These are phyloP conservation scores for Magnaporthiopsis rhizophila DNA, from an alignment of 2,329 filamentous ascomycete species.

Conservation along the genomic window DNA sequence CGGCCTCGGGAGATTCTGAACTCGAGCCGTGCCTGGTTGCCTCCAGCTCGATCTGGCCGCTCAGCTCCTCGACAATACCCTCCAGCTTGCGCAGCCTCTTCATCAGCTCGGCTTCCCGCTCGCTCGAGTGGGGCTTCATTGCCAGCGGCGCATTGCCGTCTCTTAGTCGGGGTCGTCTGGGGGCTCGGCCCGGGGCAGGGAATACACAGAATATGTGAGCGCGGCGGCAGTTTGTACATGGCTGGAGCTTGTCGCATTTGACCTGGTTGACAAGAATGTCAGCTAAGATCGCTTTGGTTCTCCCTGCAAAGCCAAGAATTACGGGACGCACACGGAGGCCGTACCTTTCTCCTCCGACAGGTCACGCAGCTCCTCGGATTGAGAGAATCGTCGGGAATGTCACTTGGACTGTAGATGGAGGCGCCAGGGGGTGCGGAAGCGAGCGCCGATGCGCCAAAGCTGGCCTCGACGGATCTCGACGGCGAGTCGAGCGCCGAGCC, in stretches of 20 bases:
- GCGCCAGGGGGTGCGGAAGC: conserved; percentile 18
- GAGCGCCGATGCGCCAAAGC: conserved; percentile 1
- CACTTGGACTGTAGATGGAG: conserved; percentile 19
- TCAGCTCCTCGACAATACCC: conserved; percentile 64
- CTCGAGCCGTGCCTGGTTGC: conserved; percentile 27
- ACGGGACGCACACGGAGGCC: neutral
- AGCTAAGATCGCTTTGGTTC: neutral
- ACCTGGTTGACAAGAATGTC: neutral
- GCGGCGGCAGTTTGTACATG: conserved; percentile 56
- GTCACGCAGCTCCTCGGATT: conserved; percentile 18
- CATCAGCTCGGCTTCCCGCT: conserved; percentile 60
- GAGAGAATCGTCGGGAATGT: conserved; percentile 16
- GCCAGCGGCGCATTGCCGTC: conserved; percentile 45
- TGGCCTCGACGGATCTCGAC: neutral
- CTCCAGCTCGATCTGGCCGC: conserved; percentile 54
- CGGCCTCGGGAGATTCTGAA: conserved; percentile 29
- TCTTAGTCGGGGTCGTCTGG: conserved; percentile 57
- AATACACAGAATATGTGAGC: conserved; percentile 66
- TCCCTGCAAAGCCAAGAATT: neutral
- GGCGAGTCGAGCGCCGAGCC: neutral
- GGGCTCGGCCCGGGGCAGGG: conserved; percentile 65
- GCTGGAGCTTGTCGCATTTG: conserved; percentile 43
- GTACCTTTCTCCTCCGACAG: conserved; percentile 13
- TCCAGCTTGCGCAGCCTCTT: conserved; percentile 66
- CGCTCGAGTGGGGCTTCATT: conserved; percentile 48